phyloP scores from a whole-genome alignment of 2,329 filamentous ascomycete genomes.

The Calonectria naviculata region DNA sequence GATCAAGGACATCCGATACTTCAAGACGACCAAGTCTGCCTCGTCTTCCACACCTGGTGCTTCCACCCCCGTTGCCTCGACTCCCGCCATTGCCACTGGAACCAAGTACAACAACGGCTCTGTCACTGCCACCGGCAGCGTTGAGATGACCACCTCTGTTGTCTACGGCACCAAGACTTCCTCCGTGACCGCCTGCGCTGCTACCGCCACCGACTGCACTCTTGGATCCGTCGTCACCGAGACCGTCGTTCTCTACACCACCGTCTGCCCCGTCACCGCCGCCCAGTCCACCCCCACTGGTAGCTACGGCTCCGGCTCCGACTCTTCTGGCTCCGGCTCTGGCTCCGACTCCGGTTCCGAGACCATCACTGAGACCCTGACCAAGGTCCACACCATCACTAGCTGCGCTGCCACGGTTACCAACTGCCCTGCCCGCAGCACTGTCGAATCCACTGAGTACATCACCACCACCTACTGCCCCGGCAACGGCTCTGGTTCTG shows the following conservation, averaged over 20 bases:
- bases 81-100: constrained; percentile 14
- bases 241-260: constrained; percentile 53
- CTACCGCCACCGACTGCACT: constrained; percentile 63
- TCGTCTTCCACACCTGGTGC: neutral
- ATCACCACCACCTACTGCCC: constrained; percentile 33
- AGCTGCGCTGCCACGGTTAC: constrained; percentile 25
- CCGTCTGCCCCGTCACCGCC: constrained; percentile 50
- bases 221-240: constrained; percentile 51
- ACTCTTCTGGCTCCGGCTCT: constrained; percentile 15
- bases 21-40: constrained; percentile 37
- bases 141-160: constrained; percentile 43
- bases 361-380: constrained; percentile 26
- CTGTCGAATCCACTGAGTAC: constrained; percentile 23
- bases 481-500: constrained; percentile 1
- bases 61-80: constrained; percentile 9
- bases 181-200: constrained; percentile 15
- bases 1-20: constrained; percentile 55
- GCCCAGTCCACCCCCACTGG: constrained; percentile 11
- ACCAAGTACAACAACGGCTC: constrained; percentile 17
- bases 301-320: neutral
- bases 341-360: constrained; percentile 19
- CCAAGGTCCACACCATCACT: constrained; percentile 32
- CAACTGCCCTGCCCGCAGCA: constrained; percentile 25
- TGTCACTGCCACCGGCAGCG: neutral
- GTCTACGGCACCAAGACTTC: constrained; percentile 43